Evolutionary conservation across 2,329 filamentous ascomycete genomes (phyloP), one percentile per base, ranked within the genome.

Genomic region (Aureobasidium sp.): DNA sequence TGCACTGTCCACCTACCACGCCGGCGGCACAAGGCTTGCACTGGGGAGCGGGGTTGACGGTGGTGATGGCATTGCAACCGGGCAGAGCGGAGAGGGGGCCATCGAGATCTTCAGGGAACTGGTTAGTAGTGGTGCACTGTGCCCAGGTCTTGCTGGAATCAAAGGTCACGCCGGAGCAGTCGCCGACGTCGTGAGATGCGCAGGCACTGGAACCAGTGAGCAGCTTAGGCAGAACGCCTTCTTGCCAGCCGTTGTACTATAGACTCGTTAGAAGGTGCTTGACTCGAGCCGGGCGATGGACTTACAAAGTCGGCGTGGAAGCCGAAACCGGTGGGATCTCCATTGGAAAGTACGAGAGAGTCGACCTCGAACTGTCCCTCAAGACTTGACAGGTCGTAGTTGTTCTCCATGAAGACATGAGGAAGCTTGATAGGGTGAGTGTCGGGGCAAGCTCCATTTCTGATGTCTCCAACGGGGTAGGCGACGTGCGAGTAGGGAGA

Each of bases 401-500:
- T 58, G 43, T 58, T 58, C 25, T 58, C 55, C 55, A 58, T 58
- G 71, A 86, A 84, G 63, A 86, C 73, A 23, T 81, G 82, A 29
- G 82, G 76, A 23, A 85, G 73, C 51, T 81, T 81, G 8, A 78
- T 77, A 0, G 81, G 82, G 65, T 82, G 80, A 5, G 74, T 70
- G 2, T 69, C 25, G 0, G 81, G 81, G 65, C 81, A 84, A 67
- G 80, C 79, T 57, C 80, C 80, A 59, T 75, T 73, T 64, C 81
- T 68, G 62, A 71, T 75, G 35, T 69, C 65, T 1, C 74, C 71
- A 2, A 68, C 70, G 13, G 86, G 86, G 69, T 82, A 89, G 23
- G 75, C 77, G 77, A 86, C 84, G 76, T 89, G 88, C 66, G 78
- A 79, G 68, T 78, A 77, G 73, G 85, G 81, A 66, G 85, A 77